Base-by-base conservation (phyloP, 768 basidiomycete species). In the Pholiota microspora region DNA sequence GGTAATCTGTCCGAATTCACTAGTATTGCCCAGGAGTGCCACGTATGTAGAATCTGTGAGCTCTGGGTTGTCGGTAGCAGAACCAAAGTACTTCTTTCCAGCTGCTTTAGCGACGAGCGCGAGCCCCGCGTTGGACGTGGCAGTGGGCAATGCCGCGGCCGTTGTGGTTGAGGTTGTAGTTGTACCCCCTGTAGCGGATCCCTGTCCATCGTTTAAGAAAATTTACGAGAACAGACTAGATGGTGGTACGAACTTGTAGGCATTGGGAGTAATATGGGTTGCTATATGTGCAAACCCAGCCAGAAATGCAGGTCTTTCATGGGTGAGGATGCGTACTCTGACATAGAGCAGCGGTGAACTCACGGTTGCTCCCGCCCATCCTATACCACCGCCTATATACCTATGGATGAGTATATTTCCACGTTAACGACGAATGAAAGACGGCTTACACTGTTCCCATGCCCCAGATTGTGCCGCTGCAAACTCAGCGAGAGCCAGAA, bases 41-140 rank as follows among this genome's bases (percentile, higher is more conserved):
- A 71, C 67, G 61, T 80, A 80, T 1, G 74, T 57, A 0, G 68
- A 56, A 58, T 80, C 75, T 12, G 68, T 74, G 34, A 80, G 69
- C 62, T 80, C 78, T 47, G 64, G 59, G 59, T 77, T 77, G 65
- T 80, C 77, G 1, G 78, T 79, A 23, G 79, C 79, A 28, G 74
- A 70, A 13, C 79, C 78, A 55, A 80, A 80, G 69, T 80, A 79
- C 28, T 68, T 64, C 64, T 78, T 78, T 27, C 77, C 76, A 7
- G 73, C 72, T n/a, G 73, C 68, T 53, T 69, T 69, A 5, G 77
- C 77, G 6, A 69, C 56, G 62, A 35, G 57, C 52, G 64, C 71
- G 57, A 54, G 71, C 18, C 60, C 60, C 12, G 54, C 38, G 16
- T 45, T 56, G 8, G 59, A 51, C 7, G 59, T 57, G 3, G 34